Evolutionary conservation across 768 basidiomycete species (phyloP).

Genomic region (Tylopilus felleus): DNA sequence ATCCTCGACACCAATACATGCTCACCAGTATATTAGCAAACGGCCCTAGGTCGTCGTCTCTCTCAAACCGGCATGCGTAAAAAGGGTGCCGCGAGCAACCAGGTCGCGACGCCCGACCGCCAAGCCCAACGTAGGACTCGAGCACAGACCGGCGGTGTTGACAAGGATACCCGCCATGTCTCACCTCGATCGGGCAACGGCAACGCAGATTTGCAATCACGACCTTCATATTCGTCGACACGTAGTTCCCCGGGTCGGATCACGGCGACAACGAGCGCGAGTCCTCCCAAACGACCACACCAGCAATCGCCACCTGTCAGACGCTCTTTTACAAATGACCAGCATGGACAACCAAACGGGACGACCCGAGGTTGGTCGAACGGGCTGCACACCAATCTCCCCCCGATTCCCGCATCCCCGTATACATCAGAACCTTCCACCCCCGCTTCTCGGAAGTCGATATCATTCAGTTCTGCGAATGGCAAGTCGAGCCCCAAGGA

Average conservation of each 20-base stretch:
- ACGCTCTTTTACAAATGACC: conserved; percentile 33
- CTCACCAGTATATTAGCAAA: conserved; percentile 47
- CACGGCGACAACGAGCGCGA: conserved; percentile 17
- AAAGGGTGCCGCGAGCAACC: conserved; percentile 8
- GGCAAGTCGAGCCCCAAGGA: conserved; percentile 33
- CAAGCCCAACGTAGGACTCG: conserved; percentile 37
- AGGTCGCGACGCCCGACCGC: conserved; percentile 25
- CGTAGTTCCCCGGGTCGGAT: conserved; percentile 34
- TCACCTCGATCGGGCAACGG: conserved; percentile 26
- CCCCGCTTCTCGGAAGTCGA: conserved; percentile 51
- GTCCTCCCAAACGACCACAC: conserved; percentile 26
- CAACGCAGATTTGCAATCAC: conserved; percentile 23
- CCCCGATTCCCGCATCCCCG: conserved; percentile 69
- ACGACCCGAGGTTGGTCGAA: conserved; percentile 33
- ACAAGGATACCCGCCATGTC: conserved; percentile 33
- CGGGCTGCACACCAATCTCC: conserved; percentile 39
- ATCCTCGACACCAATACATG: neutral
- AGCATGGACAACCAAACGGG: conserved; percentile 25
- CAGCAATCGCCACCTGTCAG: conserved; percentile 26
- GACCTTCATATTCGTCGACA: conserved; percentile 33
- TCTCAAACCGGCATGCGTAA: conserved; percentile 48
- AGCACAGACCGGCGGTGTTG: conserved; percentile 34
- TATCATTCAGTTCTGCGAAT: conserved; percentile 32
- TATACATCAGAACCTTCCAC: conserved; percentile 59
- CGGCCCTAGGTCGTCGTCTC: conserved; percentile 65